Base-by-base conservation (phyloP, 1,284 basidiomycete genomes). In the Cystobasidium pallidum region DNA sequence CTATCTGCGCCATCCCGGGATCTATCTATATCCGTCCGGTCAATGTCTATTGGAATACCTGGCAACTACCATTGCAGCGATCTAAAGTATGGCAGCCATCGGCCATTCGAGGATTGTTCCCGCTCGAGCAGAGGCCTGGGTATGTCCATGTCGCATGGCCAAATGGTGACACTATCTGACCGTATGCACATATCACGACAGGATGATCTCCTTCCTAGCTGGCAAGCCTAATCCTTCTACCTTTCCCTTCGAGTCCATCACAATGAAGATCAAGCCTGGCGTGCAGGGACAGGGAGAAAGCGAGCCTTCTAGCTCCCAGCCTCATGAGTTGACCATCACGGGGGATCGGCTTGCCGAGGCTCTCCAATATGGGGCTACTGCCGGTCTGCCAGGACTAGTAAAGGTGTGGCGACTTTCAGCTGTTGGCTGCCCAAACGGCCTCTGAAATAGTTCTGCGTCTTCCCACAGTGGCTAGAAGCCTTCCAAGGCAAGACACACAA, bases 241-340 rank as follows among this genome's bases (percentile, higher is more conserved):
- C 19, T 98, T 97, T 82, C 94, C 94, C 0, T 90, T 98, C 80
- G 87, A 88, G 7, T 87, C 87, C 1, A 82, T 96, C 75, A 86
- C 85, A 34, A 78, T 85, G 72, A 82, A 81, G 73, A 78, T 86
- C 75, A 84, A 84, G 78, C 80, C 83, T 19, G 61, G 51, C 15
- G 54, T 73, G 19, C 70, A 75, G 13, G 30, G 70, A 70, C n/a
- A 75, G 70, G 45, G 32, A 36, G 39, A 45, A 24, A 52, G 28
- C 55, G 30, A 32, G 10, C 2, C 45, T 41, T 11, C 54, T 2
- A 30, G 1, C 2, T 61, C 58, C 41, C 36, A 63, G 41, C 58
- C 64, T 21, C 75, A 76, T 30, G 73, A 76, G 30, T 74, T 82
- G 58, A 74, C 73, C 41, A 76, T 83, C 49, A 73, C 78, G 26